Base-by-base conservation (phyloP, 2,329 filamentous ascomycete genomes). In the Aspergillaceae sp. region DNA sequence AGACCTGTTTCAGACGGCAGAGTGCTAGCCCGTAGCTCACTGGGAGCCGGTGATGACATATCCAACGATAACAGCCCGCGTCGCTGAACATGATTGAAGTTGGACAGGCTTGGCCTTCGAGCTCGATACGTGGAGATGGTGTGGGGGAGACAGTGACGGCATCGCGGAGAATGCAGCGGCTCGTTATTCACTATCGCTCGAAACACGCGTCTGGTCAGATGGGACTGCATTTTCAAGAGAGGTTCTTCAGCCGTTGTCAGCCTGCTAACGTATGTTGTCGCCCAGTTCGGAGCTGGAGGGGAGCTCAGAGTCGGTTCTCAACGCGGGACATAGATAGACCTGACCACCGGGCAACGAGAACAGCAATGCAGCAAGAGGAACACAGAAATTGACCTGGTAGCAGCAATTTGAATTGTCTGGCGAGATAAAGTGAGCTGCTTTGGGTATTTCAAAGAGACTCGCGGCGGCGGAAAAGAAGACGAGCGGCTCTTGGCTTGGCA, bases 1-100 rank as follows among this genome's bases (percentile, higher is more conserved):
- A 89, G 78, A 44, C 88, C 89, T 0, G 57, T 56, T 42, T 68
- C 65, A 2, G 64, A 63, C 80, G 84, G 57, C 82, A 85, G 49
- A 82, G 71, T 56, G 82, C 53, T 40, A 7, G 57, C 75, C 43
- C 82, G 66, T 47, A 77, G 70, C 8, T 38, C 36, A 9, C 19
- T 38, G 48, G 79, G 74, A 11, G 80, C 75, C 3, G 79, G 69
- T 56, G 53, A 48, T 27, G 49, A 41, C 40, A 56, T 44, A 34
- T 55, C 59, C 44, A 66, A 65, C 9, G 63, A 56, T 46, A 68
- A 67, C 11, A 67, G 48, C 5, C 49, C 56, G 38, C 65, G 60
- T 43, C 57, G 57, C 40, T 60, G 57, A 38, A 51, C 46, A 58
- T 60, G 67, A 52, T 75, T 72, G 5, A 63, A 53, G 44, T 54